Percentiles rank a stretch among this genome's conserved stretches.
These are phyloP conservation scores for Penicillium carneum DNA, from an alignment of 2,329 filamentous ascomycete species.

Conservation along the genomic window DNA sequence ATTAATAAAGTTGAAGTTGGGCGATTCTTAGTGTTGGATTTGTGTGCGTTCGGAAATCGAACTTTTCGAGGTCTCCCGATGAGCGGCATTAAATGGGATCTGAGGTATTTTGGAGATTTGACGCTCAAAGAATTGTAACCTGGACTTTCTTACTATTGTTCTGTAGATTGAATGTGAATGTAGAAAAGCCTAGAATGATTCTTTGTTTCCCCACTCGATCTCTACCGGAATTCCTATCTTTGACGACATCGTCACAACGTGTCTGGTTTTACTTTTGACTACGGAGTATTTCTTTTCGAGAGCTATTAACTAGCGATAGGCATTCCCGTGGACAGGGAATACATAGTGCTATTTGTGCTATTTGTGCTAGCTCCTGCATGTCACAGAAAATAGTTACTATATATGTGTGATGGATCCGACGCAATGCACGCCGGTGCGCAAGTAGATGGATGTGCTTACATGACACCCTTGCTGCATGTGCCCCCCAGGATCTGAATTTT, in stretches of 20 bases:
- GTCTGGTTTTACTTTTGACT: background rate
- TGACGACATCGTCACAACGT: background rate
- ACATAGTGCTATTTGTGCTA: background rate
- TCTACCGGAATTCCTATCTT: slow-evolving; percentile 1
- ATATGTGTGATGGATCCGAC: slow-evolving; percentile 14
- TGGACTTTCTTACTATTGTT: slow-evolving; percentile 20
- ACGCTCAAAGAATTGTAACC: background rate
- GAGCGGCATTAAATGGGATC: slow-evolving; percentile 42
- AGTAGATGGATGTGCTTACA: slow-evolving; percentile 5
- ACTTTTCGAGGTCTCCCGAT: slow-evolving; percentile 49
- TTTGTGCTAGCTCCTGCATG: slow-evolving; percentile 14
- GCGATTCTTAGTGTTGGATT: slow-evolving; percentile 27
- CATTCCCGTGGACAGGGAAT: background rate
- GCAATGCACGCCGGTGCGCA: background rate
- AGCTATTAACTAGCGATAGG: background rate
- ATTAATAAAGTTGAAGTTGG: slow-evolving; percentile 18
- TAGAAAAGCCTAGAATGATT: background rate
- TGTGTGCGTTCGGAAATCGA: slow-evolving; percentile 43
- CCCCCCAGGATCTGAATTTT: background rate
- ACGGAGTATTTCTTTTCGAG: too few species aligned
- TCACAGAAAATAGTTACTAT: background rate
- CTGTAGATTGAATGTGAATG: slow-evolving; percentile 18
- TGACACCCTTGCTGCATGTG: slow-evolving; percentile 14
- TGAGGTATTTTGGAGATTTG: background rate
- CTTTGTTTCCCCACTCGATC: slow-evolving; percentile 8